A percentile compares a stretch with the other conserved stretches of the same genome.
Evolutionary conservation across 2,329 filamentous ascomycete species (phyloP).

Genomic region (Alternaria arbusti): DNA sequence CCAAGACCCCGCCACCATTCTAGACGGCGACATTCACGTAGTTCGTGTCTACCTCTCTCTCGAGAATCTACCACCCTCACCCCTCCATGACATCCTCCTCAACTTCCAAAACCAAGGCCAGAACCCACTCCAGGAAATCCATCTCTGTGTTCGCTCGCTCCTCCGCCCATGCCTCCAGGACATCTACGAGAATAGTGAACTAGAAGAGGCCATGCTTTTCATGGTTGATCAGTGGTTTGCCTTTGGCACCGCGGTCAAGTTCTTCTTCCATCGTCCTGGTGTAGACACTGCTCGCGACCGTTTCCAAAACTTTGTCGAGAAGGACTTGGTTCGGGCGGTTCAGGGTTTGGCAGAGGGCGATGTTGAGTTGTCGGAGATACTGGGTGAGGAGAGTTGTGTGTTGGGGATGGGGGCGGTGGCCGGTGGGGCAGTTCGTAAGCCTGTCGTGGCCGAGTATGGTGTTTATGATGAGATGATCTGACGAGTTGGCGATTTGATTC

Average conservation of each 20-base stretch:
- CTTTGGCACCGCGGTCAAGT: constrained; percentile 1
- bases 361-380: constrained; percentile 3
- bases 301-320: constrained; percentile 3
- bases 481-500: neutral
- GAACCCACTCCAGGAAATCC: neutral
- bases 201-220: neutral
- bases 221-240: neutral
- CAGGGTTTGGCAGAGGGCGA: neutral
- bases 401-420: neutral
- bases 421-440: neutral
- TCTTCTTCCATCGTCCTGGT: constrained; percentile 3
- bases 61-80: neutral
- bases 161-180: constrained; percentile 6
- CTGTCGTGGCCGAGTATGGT: neutral
- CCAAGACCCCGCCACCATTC: neutral
- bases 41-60: constrained; percentile 1
- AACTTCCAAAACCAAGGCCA: neutral
- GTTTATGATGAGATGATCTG: neutral
- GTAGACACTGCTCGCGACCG: neutral
- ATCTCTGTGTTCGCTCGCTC: constrained; percentile 7
- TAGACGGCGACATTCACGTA: neutral
- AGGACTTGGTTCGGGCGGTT: neutral
- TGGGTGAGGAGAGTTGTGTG: constrained; percentile 8
- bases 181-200: neutral
- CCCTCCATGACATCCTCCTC: neutral